These are phyloP conservation scores for Cryptococcus jaspeensis DNA, from an alignment of 1,284 basidiomycete genomes.

Conservation along the genomic window DNA sequence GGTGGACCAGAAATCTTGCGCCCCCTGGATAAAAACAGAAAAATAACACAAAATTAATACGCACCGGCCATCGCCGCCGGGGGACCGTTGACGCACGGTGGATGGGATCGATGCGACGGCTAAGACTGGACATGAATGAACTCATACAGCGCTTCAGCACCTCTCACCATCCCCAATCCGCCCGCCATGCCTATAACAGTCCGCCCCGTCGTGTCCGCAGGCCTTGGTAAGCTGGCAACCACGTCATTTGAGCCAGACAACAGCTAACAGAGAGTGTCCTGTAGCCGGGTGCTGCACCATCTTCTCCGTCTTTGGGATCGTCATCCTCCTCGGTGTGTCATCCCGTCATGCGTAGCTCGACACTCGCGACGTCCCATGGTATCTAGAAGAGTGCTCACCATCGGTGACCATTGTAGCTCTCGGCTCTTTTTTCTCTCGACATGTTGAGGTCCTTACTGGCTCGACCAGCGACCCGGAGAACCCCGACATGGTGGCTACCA, in stretches of 20 bases:
- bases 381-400: background rate
- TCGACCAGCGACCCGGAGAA: conserved; percentile 54
- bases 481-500: conserved; percentile 52
- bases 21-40: conserved; percentile 1
- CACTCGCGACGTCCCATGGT: background rate
- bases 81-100: too few relatives aligned
- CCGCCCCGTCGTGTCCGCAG: conserved; percentile 50
- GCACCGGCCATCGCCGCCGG: too few relatives aligned
- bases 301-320: conserved; percentile 56
- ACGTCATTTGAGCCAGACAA: background rate
- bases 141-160: too few relatives aligned
- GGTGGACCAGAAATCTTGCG: conserved; percentile 7
- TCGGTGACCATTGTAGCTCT: conserved; percentile 26
- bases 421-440: conserved; percentile 41
- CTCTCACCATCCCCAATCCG: background rate
- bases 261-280: conserved; percentile 7
- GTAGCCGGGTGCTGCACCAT: conserved; percentile 58
- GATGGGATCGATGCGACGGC: too few relatives aligned
- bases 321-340: conserved; percentile 53
- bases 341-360: background rate
- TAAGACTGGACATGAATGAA: too few relatives aligned
- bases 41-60: background rate
- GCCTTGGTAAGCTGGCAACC: conserved; percentile 43
- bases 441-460: conserved; percentile 55
- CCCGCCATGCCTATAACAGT: conserved; percentile 32